A percentile compares a stretch with the other conserved stretches of the same genome.
phyloP scores from a whole-genome alignment of 169 alveolate species.

The Toxoplasma gondii region DNA sequence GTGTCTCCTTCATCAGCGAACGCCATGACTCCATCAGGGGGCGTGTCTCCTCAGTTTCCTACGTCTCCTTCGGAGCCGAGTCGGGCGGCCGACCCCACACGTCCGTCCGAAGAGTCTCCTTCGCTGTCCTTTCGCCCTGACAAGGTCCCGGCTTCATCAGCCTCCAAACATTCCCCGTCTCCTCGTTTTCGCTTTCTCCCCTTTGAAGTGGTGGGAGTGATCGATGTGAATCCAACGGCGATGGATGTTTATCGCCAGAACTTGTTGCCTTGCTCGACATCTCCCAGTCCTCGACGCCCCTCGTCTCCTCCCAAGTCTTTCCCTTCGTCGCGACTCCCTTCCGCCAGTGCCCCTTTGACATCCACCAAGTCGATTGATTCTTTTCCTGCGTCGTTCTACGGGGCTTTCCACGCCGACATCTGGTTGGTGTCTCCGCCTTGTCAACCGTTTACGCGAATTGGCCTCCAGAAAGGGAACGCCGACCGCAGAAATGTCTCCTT shows the following conservation, averaged over 20 bases:
- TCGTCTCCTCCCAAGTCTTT: background rate
- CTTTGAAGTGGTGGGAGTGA: constrained; percentile 32
- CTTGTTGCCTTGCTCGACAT: background rate
- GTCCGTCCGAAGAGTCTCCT: background rate
- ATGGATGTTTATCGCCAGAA: constrained; percentile 38
- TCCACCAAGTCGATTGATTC: constrained; percentile 6
- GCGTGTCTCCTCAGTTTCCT: too few species aligned
- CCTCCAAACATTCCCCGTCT: too few species aligned
- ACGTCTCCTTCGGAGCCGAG: too few species aligned
- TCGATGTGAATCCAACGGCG: constrained; percentile 42
- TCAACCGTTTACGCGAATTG: constrained; percentile 80
- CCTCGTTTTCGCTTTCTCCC: background rate
- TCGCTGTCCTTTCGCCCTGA: background rate
- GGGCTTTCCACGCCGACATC: constrained; percentile 40
- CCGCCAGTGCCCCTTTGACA: background rate
- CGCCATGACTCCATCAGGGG: too few species aligned
- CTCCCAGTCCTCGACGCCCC: background rate
- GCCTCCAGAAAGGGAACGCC: background rate
- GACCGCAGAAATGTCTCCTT: background rate
- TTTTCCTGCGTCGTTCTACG: background rate
- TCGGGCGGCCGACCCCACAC: too few species aligned
- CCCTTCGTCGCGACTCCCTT: background rate
- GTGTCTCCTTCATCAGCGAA: too few species aligned
- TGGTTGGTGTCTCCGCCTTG: constrained; percentile 87
- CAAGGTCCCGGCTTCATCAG: too few species aligned